Evolutionary conservation across 306 rosid genomes (phyloP).

Genomic region (Dalbergia oliveri): DNA sequence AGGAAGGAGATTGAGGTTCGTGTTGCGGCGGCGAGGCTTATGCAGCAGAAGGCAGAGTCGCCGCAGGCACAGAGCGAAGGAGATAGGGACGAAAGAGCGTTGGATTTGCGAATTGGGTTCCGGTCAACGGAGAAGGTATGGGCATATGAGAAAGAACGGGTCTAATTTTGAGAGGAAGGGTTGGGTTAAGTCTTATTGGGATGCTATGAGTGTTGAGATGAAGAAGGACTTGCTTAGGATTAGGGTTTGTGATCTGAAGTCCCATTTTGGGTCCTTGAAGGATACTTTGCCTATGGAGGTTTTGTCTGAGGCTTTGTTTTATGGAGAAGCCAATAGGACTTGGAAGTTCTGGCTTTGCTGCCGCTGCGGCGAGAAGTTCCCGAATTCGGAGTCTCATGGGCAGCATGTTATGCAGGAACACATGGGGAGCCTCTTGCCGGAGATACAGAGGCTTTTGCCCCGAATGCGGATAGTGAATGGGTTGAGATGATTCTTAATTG

Average conservation of each 20-base stretch:
- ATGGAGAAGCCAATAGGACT: slow-evolving; percentile 67
- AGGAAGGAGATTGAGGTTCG: slow-evolving; percentile 95
- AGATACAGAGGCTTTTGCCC: slow-evolving; percentile 83
- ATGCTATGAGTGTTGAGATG: slow-evolving; percentile 65
- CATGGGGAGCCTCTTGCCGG: slow-evolving; percentile 74
- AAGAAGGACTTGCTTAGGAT: slow-evolving; percentile 82
- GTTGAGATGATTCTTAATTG: slow-evolving; percentile 77
- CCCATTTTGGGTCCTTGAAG: slow-evolving; percentile 68
- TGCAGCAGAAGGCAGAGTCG: slow-evolving; percentile 90
- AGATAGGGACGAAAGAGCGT: slow-evolving; percentile 65
- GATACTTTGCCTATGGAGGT: slow-evolving; percentile 59
- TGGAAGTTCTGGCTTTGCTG: slow-evolving; percentile 95
- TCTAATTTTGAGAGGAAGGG: slow-evolving; percentile 77
- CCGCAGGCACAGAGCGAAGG: slow-evolving; percentile 65
- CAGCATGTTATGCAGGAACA: slow-evolving; percentile 90
- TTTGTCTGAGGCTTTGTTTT: slow-evolving; percentile 74
- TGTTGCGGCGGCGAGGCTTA: slow-evolving; percentile 94
- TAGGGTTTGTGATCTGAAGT: slow-evolving; percentile 67
- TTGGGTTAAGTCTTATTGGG: slow-evolving; percentile 78
- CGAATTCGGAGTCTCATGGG: slow-evolving; percentile 71
- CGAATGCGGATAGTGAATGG: slow-evolving; percentile 83
- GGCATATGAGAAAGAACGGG: slow-evolving; percentile 62
- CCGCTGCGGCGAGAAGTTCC: slow-evolving; percentile 66
- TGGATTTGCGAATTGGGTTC: slow-evolving; percentile 63
- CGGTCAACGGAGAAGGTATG: slow-evolving; percentile 69